Conservation (phyloP, 2,329 filamentous ascomycete species). For the Xylariaceae sp. region DNA sequence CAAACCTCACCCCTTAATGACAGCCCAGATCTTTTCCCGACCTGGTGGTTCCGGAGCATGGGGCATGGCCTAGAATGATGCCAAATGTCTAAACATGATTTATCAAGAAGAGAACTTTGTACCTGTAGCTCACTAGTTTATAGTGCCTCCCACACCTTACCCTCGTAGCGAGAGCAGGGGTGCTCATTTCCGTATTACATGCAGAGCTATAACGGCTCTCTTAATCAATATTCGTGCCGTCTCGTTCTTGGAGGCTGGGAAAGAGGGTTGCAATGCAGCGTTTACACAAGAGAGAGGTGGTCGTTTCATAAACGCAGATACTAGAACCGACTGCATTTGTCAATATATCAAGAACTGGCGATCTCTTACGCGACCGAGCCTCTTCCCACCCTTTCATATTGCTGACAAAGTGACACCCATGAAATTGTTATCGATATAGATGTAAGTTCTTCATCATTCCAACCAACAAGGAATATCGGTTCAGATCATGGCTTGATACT, state of each 20-base stretch:
- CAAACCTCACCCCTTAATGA: too few relatives aligned
- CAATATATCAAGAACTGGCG: too few relatives aligned
- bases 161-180: conserved; percentile 10
- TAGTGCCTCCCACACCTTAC: not conserved
- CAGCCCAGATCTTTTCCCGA: conserved; percentile 21
- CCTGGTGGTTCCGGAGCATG: conserved; percentile 21
- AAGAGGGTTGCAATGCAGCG: conserved; percentile 13
- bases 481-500: too few relatives aligned
- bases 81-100: conserved; percentile 19
- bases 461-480: too few relatives aligned
- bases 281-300: conserved; percentile 7
- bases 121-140: conserved; percentile 14
- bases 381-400: too few relatives aligned
- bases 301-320: conserved; percentile 8
- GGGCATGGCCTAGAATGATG: conserved; percentile 21
- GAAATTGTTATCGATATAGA: too few relatives aligned
- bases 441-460: too few relatives aligned
- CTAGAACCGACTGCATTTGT: conserved; percentile 2
- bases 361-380: too few relatives aligned
- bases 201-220: conserved; percentile 15
- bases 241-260: too few relatives aligned
- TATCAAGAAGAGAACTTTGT: conserved; percentile 15
- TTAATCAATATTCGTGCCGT: conserved; percentile 11
- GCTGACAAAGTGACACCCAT: too few relatives aligned
- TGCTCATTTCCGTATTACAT: conserved; percentile 17